Evolutionary conservation across 2,329 filamentous ascomycete genomes (phyloP), one percentile per base, ranked within the genome.

Genomic region (Penicillium crustosum): DNA sequence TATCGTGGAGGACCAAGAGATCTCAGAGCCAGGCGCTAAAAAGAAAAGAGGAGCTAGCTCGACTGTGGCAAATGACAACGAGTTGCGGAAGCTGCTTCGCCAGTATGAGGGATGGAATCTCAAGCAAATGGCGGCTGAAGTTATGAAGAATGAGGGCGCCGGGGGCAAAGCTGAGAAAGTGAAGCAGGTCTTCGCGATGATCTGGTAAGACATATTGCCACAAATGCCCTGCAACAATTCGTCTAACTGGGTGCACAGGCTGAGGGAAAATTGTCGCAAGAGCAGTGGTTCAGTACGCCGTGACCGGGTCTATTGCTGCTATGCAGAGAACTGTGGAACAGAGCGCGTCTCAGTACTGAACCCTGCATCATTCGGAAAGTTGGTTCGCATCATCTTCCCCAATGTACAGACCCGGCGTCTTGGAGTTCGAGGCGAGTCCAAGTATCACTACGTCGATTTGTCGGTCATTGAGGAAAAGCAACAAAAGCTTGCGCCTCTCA

Each of bases 291-390:
- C 94, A 6, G 93, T 97, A 0, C 92, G 94, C 7, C 84, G 94
- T 67, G 94, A 94, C 63, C 85, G 93, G 58, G 94, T 99, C 2
- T 99, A 97, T 75, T 91, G 93, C 59, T 93, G 93, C 73, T 99
- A 99, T 74, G 94, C 93, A 48, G 92, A 90, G 27, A 87, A 91
- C 62, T 99, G 94, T 75, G 93, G 91, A 43, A 95, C 89, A 6
- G 93, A 97, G 72, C 87, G 93, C 70, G 95, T 97, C 39, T 95
- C 94, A 0, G 93, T 96, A 10, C 78, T 99, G 57, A 99, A 99
- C 70, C 94, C 94, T 42, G 94, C 94, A 10, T 97, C 93, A 29
- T 99, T 99, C 76, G 94, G 94, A 56, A 99, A 99, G 76, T 85
- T 99, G 43, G 94, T 99, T 35, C 87, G 94, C 33, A 93, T 99